Evolutionary conservation across 371 early-diverging fungal genomes (phyloP), one percentile per base, ranked within the genome.

Genomic region (Rhizomucor miehei): DNA sequence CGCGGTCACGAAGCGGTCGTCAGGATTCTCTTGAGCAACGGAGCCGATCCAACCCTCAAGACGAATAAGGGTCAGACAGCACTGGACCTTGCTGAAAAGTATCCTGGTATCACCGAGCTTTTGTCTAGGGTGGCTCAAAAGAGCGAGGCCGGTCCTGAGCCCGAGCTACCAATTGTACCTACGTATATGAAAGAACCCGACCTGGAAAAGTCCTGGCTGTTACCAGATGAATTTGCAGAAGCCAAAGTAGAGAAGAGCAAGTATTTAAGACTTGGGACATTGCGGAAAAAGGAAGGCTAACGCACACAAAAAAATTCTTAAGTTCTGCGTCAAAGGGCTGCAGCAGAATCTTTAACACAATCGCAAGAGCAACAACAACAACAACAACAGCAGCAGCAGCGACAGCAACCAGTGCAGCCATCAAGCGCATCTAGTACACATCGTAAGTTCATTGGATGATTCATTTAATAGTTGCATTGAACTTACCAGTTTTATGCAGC

Each of bases 111-210:
- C 14, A 58, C 62, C 2, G 70, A 56, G 4, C 51, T 84, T 14
- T 73, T 84, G 43, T 65, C 61, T 13, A 40, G 53, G 3, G 61
- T 62, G 8, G 52, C 59, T 36, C 45, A 44, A 10, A 49, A 53
- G 1, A 9, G 20, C 11, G 39, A 47, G 0, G 66, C 62, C 13
- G 66, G 54, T 6, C 64, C 67, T 17, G 76, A 72, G 37, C 66
- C 72, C 6, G 70, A 66, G 1, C 47, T 70, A n/a, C 59, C 71
- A 6, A 85, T 88, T 59, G 72, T 83, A 0, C 89, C 90, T 9
- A 84, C 79, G 13, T 90, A 90, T 51, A 62, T 90, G 50, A 70
- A 77, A 23, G 76, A 86, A 24, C 90, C 89, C 0, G 89, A 90
- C 45, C 71, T 88, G 20, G 73, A 77, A 48, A 87, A 88, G 63